Base-by-base conservation (phyloP, 345 rosid genomes). In the Ailanthus altissimus region DNA sequence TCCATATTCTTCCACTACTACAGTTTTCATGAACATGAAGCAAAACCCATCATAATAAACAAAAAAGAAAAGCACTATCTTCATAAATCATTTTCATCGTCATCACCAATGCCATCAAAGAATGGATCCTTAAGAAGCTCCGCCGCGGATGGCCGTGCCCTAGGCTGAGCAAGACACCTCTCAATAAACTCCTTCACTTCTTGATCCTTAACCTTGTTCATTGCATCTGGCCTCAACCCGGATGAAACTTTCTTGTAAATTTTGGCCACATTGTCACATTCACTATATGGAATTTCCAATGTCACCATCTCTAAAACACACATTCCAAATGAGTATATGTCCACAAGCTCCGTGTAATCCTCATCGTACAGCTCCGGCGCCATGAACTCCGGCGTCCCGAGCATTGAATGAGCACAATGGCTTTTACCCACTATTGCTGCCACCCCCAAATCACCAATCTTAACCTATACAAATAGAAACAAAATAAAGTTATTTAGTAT, bases 341-440 rank as follows among this genome's bases (percentile, higher is more conserved):
- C 98, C 25, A 94, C 91, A 43, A 82, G 67, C 80, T 94, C 98
- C 0, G 97, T 94, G 83, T 92, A 94, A 63, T 86, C 83, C 83
- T 92, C 98, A 3, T 94, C 96, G 43, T 92, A 94, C 0, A 94
- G 86, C 89, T 94, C 98, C 1, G 98, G 98, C 3, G 98, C 98
- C 98, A 94, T 92, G 75, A 87, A 94, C 74, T 94, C 98, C 5
- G 97, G 98, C 2, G 98, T 94, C 63, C 98, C 98, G 0, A 94
- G 89, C 18, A 94, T 70, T 0, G 98, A 94, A 72, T 92, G 97
- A 0, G 98, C 98, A 8, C 81, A 75, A 62, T 88, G 98, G 72
- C 74, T 89, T 86, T 90, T 86, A 25, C 96, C 97, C 40, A 92
- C 92, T 10, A 61, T 80, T 1, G 98, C 93, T 0, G 98, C 98